Conservation (phyloP, 495 filamentous ascomycete species). For the Aspergillus wentii region DNA sequence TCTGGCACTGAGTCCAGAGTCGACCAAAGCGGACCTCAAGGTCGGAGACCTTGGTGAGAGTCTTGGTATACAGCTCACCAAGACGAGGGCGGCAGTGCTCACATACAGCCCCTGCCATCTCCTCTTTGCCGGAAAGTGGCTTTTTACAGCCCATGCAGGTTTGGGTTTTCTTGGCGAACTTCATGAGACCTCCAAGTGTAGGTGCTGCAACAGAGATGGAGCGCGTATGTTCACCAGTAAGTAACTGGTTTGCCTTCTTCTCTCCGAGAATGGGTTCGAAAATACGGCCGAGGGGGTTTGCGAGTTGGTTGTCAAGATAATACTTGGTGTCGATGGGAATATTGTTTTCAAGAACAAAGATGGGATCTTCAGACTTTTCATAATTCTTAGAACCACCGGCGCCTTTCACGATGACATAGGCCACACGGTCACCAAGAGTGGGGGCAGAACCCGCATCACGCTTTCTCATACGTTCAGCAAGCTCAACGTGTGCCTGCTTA, state of each 20-base stretch:
- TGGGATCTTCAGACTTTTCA: conserved; percentile 92
- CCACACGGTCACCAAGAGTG: conserved; percentile 91
- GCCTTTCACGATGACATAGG: conserved; percentile 97
- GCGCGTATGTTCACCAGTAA: conserved; percentile 88
- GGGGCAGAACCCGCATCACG: conserved; percentile 93
- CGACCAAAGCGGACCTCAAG: conserved; percentile 89
- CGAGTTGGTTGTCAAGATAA: conserved; percentile 97
- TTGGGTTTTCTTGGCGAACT: conserved; percentile 93
- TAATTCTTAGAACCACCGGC: conserved; percentile 84
- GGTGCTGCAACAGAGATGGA: conserved; percentile 87
- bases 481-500: conserved; percentile 93
- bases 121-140: conserved; percentile 72
- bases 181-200: conserved; percentile 90
- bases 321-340: conserved; percentile 98
- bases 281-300: conserved; percentile 88
- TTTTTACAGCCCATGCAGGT: conserved; percentile 99
- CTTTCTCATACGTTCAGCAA: conserved; percentile 92
- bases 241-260: conserved; percentile 76
- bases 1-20: conserved; percentile 97
- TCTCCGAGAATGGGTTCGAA: conserved; percentile 97
- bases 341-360: conserved; percentile 96
- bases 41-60: conserved; percentile 78
- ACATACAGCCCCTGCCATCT: conserved; percentile 84
- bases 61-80: conserved; percentile 91
- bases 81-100: conserved; percentile 76